Percentiles rank a stretch among this genome's conserved stretches.
Evolutionary conservation across 768 basidiomycete genomes (phyloP).

Genomic region (Boletus vinaceobasis): DNA sequence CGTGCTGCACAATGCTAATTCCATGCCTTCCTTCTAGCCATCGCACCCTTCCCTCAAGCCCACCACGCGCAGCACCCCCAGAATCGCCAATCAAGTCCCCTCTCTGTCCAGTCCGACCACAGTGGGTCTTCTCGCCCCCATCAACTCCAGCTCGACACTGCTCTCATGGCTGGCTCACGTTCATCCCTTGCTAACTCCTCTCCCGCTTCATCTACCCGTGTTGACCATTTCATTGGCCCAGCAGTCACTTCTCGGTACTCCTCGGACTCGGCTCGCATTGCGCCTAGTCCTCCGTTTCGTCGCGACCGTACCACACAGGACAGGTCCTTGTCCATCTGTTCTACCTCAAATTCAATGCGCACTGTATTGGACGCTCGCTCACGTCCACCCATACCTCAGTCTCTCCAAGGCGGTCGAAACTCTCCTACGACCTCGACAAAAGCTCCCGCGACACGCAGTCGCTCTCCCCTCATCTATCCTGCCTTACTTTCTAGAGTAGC

Average conservation of each 20-base stretch:
- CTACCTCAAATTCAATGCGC: constrained; percentile 50
- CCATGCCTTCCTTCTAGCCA: constrained; percentile 22
- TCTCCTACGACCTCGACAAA: constrained; percentile 36
- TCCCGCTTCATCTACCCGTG: constrained; percentile 40
- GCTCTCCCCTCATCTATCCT: constrained; percentile 86
- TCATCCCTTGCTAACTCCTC: constrained; percentile 43
- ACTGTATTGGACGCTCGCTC: constrained; percentile 41
- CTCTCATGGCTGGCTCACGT: constrained; percentile 38
- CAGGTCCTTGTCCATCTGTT: constrained; percentile 75
- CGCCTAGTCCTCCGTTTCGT: constrained; percentile 50
- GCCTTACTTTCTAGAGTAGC: constrained; percentile 93
- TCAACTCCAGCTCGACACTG: constrained; percentile 61
- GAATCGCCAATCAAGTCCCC: constrained; percentile 35
- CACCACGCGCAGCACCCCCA: constrained; percentile 23
- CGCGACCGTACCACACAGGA: constrained; percentile 64
- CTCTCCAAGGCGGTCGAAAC: constrained; percentile 39
- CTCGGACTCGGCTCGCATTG: constrained; percentile 64
- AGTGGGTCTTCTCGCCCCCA: constrained; percentile 38
- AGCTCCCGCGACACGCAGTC: constrained; percentile 37
- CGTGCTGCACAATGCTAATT: constrained; percentile 28
- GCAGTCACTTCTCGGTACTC: constrained; percentile 49
- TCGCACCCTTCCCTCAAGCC: constrained; percentile 24
- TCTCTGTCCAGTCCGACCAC: constrained; percentile 38
- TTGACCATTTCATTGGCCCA: constrained; percentile 31
- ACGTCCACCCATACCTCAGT: constrained; percentile 31